Conservation (phyloP, 805 yeast species). For the Starmerella tilneyi region DNA sequence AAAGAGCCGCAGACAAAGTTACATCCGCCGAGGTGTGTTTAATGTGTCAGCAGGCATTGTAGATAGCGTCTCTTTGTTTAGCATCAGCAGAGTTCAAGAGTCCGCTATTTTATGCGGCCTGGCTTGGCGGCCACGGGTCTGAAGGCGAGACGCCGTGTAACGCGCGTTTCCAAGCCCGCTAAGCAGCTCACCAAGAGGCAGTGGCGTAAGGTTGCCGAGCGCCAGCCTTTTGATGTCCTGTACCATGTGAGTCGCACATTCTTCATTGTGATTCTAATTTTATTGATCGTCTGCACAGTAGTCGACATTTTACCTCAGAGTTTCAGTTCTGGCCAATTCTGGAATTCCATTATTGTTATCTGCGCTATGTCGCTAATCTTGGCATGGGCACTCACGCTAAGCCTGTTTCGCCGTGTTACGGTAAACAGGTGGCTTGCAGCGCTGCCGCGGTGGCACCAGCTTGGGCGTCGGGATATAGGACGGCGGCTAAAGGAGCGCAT, state of each 20-base stretch:
- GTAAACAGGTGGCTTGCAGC: conserved; percentile 53
- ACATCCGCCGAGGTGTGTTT: too few species aligned
- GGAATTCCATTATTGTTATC: conserved; percentile 72
- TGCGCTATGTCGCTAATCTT: conserved; percentile 57
- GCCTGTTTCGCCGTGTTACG: conserved; percentile 49
- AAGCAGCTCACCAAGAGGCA: background rate
- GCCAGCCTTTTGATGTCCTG: conserved; percentile 1
- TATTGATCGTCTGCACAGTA: conserved; percentile 62
- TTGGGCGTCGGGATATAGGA: conserved; percentile 53
- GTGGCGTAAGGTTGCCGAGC: background rate
- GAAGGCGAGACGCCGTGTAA: background rate
- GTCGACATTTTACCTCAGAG: conserved; percentile 65
- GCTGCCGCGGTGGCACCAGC: conserved; percentile 70
- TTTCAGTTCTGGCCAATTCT: conserved; percentile 52
- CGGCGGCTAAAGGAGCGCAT: conserved; percentile 37
- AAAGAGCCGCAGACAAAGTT: too few species aligned
- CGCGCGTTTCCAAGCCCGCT: background rate
- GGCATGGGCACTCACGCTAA: conserved; percentile 40
- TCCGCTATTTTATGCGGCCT: conserved; percentile 1
- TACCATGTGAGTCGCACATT: conserved; percentile 9
- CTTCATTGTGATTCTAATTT: conserved; percentile 26
- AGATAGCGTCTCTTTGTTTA: background rate
- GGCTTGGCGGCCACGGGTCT: background rate
- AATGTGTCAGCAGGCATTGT: background rate
- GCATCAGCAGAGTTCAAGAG: background rate